Evolutionary conservation across 306 rosid species (phyloP).

Genomic region (Prunus padus): DNA sequence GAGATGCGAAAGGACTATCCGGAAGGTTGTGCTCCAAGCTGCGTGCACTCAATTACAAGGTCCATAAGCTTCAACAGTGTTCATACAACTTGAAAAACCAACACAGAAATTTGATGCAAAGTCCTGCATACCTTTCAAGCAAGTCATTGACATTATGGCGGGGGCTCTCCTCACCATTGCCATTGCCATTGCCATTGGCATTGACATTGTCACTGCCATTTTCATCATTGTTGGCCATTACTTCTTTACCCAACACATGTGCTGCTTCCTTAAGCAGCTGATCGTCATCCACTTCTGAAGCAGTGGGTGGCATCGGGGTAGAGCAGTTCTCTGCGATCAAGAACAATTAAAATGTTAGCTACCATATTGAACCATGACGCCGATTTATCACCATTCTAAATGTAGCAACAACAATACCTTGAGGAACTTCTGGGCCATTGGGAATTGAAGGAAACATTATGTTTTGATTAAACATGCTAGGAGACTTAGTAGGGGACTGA

Average conservation of each 20-base stretch:
- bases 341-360: background rate
- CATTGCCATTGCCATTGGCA: background rate
- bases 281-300: constrained; percentile 32
- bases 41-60: constrained; percentile 37
- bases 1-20: constrained; percentile 95
- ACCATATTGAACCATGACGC: background rate
- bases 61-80: constrained; percentile 3
- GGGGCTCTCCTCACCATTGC: constrained; percentile 36
- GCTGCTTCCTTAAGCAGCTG: constrained; percentile 30
- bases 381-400: background rate
- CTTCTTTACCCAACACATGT: constrained; percentile 34
- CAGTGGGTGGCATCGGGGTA: constrained; percentile 26
- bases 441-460: constrained; percentile 50
- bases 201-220: constrained; percentile 34
- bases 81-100: background rate
- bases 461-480: constrained; percentile 52
- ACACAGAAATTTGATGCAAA: constrained; percentile 26
- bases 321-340: constrained; percentile 50
- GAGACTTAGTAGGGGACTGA: constrained; percentile 75
- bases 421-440: constrained; percentile 44
- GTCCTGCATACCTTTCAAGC: constrained; percentile 58
- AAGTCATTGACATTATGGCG: constrained; percentile 52
- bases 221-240: constrained; percentile 26
- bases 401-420: constrained; percentile 35
- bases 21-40: constrained; percentile 99